Base-by-base conservation (phyloP, 768 basidiomycete species). In the Boletus huronensis region DNA sequence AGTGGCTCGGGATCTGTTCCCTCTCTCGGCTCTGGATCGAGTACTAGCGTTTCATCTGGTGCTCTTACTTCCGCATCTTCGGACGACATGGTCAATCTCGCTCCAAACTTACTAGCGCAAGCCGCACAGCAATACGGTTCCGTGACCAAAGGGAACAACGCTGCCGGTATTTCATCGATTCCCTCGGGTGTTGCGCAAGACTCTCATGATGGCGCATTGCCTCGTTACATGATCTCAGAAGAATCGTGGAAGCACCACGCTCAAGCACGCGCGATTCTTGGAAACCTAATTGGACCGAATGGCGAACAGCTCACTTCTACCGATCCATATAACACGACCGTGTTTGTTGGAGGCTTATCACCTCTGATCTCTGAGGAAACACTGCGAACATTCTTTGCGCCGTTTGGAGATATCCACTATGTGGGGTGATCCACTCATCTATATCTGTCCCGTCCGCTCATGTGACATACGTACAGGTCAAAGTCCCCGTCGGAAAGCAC, bases 281-380 rank as follows among this genome's bases (percentile, higher is more conserved):
- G 88, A 11, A 91, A 89, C 63, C 73, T 92, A 19, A 90, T 93
- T 39, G 90, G 91, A 21, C 90, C 88, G 1, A 90, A 92, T 57
- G 91, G 90, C 53, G 87, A 92, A 73, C 84, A 90, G 69, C 75
- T 93, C 58, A 90, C 89, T 28, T 90, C 88, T 23, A 90, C 87
- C 21, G 93, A 96, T 64, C 93, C 93, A n/a, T 93, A 93, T 65
- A 97, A 96, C 64, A 95, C 93, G 14, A 97, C 94, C 2, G 93
- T 93, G 6, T 97, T 97, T 58, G 94, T 97, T 19, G 94, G 94
- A 25, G 94, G 93, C 0, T 67, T 96, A 49, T 90, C 89, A 10
- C 90, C 90, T 17, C 72, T 93, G 55, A 94, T 97, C 41, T 85
- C 87, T 26, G 94, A 96, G 73, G 94, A 96, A 44, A 95, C 92